Evolutionary conservation across 2,329 filamentous ascomycete species (phyloP).

Genomic region (Sclerotinia trifoliorum): DNA sequence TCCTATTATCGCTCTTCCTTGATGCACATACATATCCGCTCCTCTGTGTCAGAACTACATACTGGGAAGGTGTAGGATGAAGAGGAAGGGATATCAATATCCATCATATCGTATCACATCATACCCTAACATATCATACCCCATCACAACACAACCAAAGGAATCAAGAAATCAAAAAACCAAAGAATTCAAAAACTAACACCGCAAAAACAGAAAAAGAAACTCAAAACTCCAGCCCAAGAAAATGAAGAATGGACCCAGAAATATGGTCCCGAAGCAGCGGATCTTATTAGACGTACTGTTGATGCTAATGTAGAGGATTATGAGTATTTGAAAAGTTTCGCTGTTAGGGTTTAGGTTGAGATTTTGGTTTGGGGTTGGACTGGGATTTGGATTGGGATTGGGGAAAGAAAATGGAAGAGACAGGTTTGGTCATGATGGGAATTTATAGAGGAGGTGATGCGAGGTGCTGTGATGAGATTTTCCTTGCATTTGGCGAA

Average conservation of each 20-base stretch:
- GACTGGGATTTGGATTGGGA: too few species aligned
- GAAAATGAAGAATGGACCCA: slow-evolving; percentile 70
- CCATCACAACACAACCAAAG: too few species aligned
- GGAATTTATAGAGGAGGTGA: not conserved
- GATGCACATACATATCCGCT: too few species aligned
- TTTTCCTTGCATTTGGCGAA: not conserved
- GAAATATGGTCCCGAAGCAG: slow-evolving; percentile 71
- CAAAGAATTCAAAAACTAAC: not conserved
- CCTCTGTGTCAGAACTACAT: not conserved
- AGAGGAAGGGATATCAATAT: too few species aligned
- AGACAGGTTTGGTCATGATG: not conserved
- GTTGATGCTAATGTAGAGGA: slow-evolving; percentile 70
- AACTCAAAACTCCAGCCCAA: slow-evolving; percentile 61
- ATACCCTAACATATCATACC: too few species aligned
- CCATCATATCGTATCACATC: too few species aligned
- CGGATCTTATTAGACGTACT: slow-evolving; percentile 66
- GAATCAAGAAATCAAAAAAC: too few species aligned
- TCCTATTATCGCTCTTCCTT: not conserved
- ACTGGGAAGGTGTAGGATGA: not conserved
- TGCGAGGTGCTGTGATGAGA: too few species aligned
- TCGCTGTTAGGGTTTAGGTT: slow-evolving; percentile 61
- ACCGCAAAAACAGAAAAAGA: slow-evolving; percentile 46
- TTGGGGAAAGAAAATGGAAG: too few species aligned
- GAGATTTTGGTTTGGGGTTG: not conserved
- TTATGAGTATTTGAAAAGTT: slow-evolving; percentile 81